Conservation (phyloP, 2,329 filamentous ascomycete species). For the Scedosporium boydii region DNA sequence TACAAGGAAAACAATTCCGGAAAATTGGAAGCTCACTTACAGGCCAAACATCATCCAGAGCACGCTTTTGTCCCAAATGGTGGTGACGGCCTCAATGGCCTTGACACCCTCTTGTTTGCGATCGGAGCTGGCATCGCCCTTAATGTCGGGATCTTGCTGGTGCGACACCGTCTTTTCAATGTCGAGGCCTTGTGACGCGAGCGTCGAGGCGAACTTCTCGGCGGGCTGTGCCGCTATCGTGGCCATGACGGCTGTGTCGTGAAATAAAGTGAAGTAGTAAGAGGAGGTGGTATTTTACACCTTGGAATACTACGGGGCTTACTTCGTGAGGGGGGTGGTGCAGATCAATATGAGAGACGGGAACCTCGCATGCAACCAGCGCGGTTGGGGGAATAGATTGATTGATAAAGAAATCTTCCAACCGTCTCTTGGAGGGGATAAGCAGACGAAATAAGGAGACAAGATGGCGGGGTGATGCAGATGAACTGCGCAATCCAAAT, state of each 20-base stretch:
- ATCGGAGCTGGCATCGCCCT: neutral
- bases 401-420: neutral
- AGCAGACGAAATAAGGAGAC: neutral
- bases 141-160: neutral
- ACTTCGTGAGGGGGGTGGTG: neutral
- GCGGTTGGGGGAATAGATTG: neutral
- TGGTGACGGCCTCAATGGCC: slow-evolving; percentile 28
- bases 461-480: neutral
- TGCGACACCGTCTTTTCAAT: neutral
- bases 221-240: neutral
- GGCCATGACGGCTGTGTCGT: neutral
- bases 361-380: neutral
- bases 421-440: neutral
- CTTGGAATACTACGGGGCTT: neutral
- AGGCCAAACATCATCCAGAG: slow-evolving; percentile 28
- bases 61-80: slow-evolving; percentile 26
- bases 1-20: neutral
- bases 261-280: neutral
- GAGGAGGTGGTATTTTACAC: neutral
- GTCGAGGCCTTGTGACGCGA: neutral
- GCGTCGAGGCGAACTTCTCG: neutral
- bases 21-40: slow-evolving; percentile 20
- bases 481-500: neutral
- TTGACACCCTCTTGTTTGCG: slow-evolving; percentile 25
- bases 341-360: neutral